Percentiles rank a stretch among this genome's conserved stretches.
These are phyloP conservation scores for Syncephalastrum racemosum DNA, from an alignment of 371 early-diverging fungal species.

Conservation along the genomic window DNA sequence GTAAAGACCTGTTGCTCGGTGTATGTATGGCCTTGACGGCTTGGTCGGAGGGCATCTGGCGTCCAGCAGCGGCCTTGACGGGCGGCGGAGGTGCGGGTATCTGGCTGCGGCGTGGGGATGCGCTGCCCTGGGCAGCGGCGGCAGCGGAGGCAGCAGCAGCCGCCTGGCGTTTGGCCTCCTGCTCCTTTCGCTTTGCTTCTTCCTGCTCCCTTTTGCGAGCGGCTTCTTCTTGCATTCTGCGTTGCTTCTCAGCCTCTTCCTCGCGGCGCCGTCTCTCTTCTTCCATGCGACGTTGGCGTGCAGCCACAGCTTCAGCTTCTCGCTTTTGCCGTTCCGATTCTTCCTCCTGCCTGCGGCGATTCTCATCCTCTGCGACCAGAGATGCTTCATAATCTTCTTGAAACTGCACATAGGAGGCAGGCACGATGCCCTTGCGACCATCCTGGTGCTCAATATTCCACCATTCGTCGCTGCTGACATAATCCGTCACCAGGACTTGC, in stretches of 20 bases:
- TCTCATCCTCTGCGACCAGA: slow-evolving; percentile 25
- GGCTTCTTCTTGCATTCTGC: slow-evolving; percentile 36
- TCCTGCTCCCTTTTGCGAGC: slow-evolving; percentile 19
- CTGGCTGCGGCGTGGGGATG: slow-evolving; percentile 27
- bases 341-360: slow-evolving; percentile 28
- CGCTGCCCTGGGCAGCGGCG: slow-evolving; percentile 15
- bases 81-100: slow-evolving; percentile 28
- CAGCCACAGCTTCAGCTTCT: slow-evolving; percentile 29
- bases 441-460: slow-evolving; percentile 56
- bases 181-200: slow-evolving; percentile 4
- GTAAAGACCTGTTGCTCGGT: slow-evolving; percentile 24
- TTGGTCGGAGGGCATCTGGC: slow-evolving; percentile 15
- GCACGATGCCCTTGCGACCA: slow-evolving; percentile 56
- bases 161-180: slow-evolving; percentile 14
- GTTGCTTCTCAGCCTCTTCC: slow-evolving; percentile 34
- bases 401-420: slow-evolving; percentile 55
- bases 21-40: slow-evolving; percentile 26
- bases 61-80: slow-evolving; percentile 15
- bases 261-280: slow-evolving; percentile 31
- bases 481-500: slow-evolving; percentile 72
- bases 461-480: slow-evolving; percentile 78
- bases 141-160: slow-evolving; percentile 18
- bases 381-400: slow-evolving; percentile 44
- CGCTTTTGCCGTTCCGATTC: slow-evolving; percentile 25
- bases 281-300: slow-evolving; percentile 24